Evolutionary conservation across 306 rosid species (phyloP).

Genomic region (Lablab purpureus): DNA sequence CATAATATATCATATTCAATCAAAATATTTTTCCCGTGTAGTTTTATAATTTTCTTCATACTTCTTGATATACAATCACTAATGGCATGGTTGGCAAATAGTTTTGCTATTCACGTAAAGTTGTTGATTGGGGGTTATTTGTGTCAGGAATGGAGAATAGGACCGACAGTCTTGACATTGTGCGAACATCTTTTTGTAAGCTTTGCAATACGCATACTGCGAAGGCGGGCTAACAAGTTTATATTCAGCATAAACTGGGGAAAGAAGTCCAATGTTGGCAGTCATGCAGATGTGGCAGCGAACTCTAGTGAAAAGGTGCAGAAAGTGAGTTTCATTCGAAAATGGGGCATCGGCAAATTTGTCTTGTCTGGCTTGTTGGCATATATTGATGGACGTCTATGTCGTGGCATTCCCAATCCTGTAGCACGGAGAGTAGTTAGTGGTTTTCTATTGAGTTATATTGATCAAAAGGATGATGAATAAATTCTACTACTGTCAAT

Average conservation of each 20-base stretch:
- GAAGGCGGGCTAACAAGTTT: conserved; percentile 70
- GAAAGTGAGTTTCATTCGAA: conserved; percentile 57
- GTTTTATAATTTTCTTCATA: no score
- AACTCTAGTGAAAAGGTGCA: conserved; percentile 41
- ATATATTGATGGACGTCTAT: conserved; percentile 85
- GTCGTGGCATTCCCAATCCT: conserved; percentile 90
- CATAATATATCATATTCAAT: no score
- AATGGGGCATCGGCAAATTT: conserved; percentile 80
- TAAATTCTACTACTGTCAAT: conserved; percentile 32
- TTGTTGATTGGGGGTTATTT: conserved; percentile 33
- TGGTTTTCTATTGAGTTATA: conserved; percentile 81
- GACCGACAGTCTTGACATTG: conserved; percentile 80
- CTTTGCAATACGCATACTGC: conserved; percentile 83
- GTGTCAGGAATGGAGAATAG: conserved; percentile 84
- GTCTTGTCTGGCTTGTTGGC: conserved; percentile 83
- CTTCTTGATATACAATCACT: conserved; percentile 3
- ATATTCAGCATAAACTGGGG: conserved; percentile 56
- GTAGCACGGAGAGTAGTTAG: conserved; percentile 87
- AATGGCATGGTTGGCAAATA: conserved; percentile 28
- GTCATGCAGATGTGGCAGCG: conserved; percentile 43
- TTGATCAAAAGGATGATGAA: conserved; percentile 61
- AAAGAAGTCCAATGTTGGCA: conserved; percentile 48
- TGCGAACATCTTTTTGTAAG: conserved; percentile 92
- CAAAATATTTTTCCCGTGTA: no score
- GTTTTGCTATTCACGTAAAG: conserved; percentile 20